Percentiles rank a stretch among this genome's conserved stretches.
phyloP scores from a whole-genome alignment of 2,329 filamentous ascomycete species.

The Botrytis fabae region DNA sequence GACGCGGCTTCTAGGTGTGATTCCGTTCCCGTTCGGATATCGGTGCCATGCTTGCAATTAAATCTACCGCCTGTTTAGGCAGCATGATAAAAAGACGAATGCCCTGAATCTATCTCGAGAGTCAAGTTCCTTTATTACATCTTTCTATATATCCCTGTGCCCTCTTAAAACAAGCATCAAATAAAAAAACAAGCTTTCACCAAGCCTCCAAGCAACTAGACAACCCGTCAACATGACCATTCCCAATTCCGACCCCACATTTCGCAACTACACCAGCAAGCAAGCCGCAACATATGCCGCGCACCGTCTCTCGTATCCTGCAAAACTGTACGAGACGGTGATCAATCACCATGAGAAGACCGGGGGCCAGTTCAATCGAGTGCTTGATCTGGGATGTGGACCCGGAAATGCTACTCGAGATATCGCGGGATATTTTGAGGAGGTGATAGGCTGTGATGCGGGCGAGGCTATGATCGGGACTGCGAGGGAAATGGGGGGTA shows the following conservation, averaged over 20 bases:
- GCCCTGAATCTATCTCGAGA: not conserved
- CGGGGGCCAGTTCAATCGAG: slow-evolving; percentile 30
- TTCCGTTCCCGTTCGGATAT: not conserved
- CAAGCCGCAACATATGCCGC: slow-evolving; percentile 37
- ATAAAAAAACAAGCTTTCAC: not conserved
- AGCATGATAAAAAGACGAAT: not conserved
- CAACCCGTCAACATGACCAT: slow-evolving; percentile 5
- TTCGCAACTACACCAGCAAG: slow-evolving; percentile 33
- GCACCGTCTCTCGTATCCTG: slow-evolving; percentile 30
- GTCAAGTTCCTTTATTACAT: not conserved
- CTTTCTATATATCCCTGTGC: not conserved
- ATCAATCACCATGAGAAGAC: slow-evolving; percentile 33
- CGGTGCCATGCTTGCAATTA: not conserved
- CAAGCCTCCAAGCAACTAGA: not conserved
- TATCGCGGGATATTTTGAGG: slow-evolving; percentile 35
- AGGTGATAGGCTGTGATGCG: slow-evolving; percentile 37
- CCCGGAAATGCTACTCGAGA: slow-evolving; percentile 39
- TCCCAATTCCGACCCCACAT: slow-evolving; percentile 33
- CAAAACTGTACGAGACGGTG: slow-evolving; percentile 31
- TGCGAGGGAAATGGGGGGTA: slow-evolving; percentile 33
- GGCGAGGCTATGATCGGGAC: slow-evolving; percentile 37
- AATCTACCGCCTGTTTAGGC: not conserved
- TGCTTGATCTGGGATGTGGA: slow-evolving; percentile 40
- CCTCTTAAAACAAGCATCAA: not conserved
- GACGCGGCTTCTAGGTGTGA: not conserved